Evolutionary conservation across 768 basidiomycete species (phyloP).

Genomic region (Coprinopsis cinerea): DNA sequence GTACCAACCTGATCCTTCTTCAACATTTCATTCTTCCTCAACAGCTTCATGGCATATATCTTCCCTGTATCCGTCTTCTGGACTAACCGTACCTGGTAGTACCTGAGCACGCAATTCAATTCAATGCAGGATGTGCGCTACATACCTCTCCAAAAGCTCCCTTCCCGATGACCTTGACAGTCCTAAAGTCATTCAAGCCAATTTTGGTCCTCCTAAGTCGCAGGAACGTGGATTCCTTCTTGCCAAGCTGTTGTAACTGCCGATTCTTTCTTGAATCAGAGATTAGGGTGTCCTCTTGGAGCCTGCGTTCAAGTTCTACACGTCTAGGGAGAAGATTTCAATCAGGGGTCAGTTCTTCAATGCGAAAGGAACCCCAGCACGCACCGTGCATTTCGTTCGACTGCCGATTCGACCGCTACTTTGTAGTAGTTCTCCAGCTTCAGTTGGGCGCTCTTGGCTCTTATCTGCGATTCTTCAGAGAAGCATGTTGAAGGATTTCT

Average conservation of each 20-base stretch:
- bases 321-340: constrained; percentile 44
- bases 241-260: constrained; percentile 76
- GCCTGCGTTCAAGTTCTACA: constrained; percentile 77
- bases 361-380: constrained; percentile 4
- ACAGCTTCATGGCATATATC: constrained; percentile 98
- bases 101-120: not conserved
- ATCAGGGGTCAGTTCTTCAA: not conserved
- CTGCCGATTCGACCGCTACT: constrained; percentile 90
- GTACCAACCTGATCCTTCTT: constrained; percentile 92
- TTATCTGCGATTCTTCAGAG: constrained; percentile 74
- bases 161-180: constrained; percentile 98
- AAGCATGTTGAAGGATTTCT: constrained; percentile 62
- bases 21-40: constrained; percentile 98
- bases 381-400: constrained; percentile 89
- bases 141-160: constrained; percentile 96
- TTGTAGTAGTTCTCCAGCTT: constrained; percentile 98
- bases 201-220: constrained; percentile 85
- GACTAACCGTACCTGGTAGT: constrained; percentile 73
- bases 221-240: constrained; percentile 85
- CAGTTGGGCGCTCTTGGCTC: constrained; percentile 86
- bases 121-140: not conserved
- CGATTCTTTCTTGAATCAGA: constrained; percentile 84
- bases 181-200: constrained; percentile 87
- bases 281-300: constrained; percentile 62
- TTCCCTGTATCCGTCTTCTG: constrained; percentile 97